These are phyloP conservation scores for Wallacemonas sp. DNA, from an alignment of 208 protist genomes.

Conservation along the genomic window DNA sequence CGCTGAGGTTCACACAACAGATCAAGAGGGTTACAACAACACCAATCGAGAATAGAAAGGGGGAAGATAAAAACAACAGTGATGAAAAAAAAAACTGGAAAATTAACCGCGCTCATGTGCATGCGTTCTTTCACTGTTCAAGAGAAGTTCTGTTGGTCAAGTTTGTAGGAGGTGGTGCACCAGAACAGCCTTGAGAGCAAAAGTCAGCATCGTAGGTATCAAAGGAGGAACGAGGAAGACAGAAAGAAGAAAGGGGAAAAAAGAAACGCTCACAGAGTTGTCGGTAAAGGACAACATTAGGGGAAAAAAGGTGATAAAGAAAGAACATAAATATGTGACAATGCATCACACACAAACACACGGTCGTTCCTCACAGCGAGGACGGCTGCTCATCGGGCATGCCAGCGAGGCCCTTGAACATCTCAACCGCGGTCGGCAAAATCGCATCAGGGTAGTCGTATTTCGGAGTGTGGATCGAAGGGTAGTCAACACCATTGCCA, in stretches of 20 bases:
- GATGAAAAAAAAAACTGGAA: too few species aligned
- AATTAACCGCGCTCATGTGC: too few species aligned
- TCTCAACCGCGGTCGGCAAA: slow-evolving; percentile 34
- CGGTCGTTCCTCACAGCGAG: too few species aligned
- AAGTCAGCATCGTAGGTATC: background rate
- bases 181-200: background rate
- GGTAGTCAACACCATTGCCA: slow-evolving; percentile 37
- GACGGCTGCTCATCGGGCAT: slow-evolving; percentile 16
- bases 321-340: slow-evolving; percentile 8
- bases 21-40: too few species aligned
- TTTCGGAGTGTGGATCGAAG: slow-evolving; percentile 37
- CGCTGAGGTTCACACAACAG: too few species aligned
- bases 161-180: background rate
- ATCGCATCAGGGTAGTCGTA: slow-evolving; percentile 48
- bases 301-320: too few species aligned
- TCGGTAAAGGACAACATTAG: background rate
- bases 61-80: too few species aligned
- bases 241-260: slow-evolving; percentile 13
- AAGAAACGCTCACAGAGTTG: background rate
- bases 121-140: too few species aligned
- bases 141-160: too few species aligned
- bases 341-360: background rate
- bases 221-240: background rate
- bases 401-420: slow-evolving; percentile 39
- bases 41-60: background rate